Conservation (phyloP, 2,329 filamentous ascomycete species). For the Penicillium sp. region DNA sequence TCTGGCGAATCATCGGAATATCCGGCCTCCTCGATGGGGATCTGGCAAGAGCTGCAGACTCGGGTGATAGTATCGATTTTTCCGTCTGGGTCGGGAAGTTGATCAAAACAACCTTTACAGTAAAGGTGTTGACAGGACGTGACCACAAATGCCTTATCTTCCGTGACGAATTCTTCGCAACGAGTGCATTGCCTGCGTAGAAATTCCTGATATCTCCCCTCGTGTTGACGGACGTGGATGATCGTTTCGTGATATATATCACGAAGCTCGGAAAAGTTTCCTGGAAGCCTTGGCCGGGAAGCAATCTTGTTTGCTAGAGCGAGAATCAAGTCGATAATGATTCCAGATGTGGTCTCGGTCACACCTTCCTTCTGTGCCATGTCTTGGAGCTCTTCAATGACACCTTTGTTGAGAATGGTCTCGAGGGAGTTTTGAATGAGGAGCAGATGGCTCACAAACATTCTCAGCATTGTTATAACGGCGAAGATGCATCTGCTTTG, state of each 20-base stretch:
- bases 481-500: slow-evolving; percentile 45
- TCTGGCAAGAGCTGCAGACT: slow-evolving; percentile 23
- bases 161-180: slow-evolving; percentile 35
- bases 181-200: slow-evolving; percentile 9
- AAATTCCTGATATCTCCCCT: too few species aligned
- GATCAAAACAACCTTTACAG: slow-evolving; percentile 51
- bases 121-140: slow-evolving; percentile 59
- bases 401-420: slow-evolving; percentile 43
- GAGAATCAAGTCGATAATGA: background rate
- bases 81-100: slow-evolving; percentile 9
- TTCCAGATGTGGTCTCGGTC: background rate
- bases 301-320: background rate
- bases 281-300: background rate
- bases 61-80: slow-evolving; percentile 29
- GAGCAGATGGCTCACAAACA: slow-evolving; percentile 53
- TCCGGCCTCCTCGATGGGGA: slow-evolving; percentile 7
- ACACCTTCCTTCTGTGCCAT: slow-evolving; percentile 29
- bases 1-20: background rate
- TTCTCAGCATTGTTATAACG: slow-evolving; percentile 53
- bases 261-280: background rate
- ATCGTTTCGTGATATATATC: accelerated
- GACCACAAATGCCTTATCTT: slow-evolving; percentile 37
- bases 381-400: slow-evolving; percentile 46
- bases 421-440: slow-evolving; percentile 49
- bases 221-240: background rate